These are phyloP conservation scores for Yamadazyma sp. DNA, from an alignment of 805 yeast genomes.

Conservation along the genomic window DNA sequence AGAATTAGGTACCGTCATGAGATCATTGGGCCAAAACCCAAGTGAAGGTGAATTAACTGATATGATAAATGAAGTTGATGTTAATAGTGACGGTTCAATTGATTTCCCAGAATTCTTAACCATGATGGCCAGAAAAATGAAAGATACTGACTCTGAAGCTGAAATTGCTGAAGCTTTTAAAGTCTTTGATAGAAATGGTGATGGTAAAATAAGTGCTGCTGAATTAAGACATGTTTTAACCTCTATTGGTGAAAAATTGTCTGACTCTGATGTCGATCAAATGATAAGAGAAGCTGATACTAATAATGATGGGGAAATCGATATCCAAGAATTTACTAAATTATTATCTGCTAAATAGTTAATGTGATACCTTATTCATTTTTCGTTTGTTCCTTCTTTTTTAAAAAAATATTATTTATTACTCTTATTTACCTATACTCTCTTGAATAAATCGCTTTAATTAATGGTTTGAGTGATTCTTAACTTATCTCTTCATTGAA, in stretches of 20 bases:
- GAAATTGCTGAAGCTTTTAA: conserved; percentile 97
- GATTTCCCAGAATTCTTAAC: conserved; percentile 49
- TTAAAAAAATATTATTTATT: too few species aligned
- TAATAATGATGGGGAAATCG: conserved; percentile 95
- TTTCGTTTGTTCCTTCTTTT: not conserved
- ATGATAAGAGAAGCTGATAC: conserved; percentile 96
- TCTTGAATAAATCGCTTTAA: not conserved
- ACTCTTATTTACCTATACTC: conserved; percentile 1
- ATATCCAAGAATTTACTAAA: conserved; percentile 94
- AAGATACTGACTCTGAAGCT: conserved; percentile 95
- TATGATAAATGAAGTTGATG: conserved; percentile 95
- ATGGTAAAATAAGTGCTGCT: conserved; percentile 94
- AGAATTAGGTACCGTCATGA: conserved; percentile 97
- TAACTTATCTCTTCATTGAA: conserved; percentile 14
- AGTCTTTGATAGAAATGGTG: conserved; percentile 95
- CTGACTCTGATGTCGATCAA: conserved; percentile 96
- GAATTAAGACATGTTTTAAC: conserved; percentile 96
- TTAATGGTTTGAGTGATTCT: too few species aligned
- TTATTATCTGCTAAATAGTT: conserved; percentile 72
- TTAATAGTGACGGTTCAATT: conserved; percentile 81
- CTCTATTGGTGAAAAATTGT: conserved; percentile 93
- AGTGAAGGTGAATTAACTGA: conserved; percentile 94
- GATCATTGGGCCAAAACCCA: conserved; percentile 97
- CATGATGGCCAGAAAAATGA: conserved; percentile 63
- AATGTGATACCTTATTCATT: too few species aligned